Base-by-base conservation (phyloP, 179 eudicot genomes). In the Spergularia azorica region DNA sequence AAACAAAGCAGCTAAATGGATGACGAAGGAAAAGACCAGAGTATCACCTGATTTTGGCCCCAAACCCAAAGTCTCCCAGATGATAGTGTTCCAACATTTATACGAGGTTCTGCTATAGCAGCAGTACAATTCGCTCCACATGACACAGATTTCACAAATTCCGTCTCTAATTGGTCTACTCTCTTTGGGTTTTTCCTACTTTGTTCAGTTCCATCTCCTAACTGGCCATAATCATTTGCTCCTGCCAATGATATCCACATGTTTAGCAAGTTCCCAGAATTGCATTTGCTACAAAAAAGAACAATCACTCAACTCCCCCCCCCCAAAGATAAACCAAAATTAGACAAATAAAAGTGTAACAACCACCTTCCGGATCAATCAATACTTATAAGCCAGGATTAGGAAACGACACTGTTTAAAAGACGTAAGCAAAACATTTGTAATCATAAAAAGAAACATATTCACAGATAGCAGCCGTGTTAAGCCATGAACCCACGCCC, bases 91-190 rank as follows among this genome's bases (percentile, higher is more conserved):
- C 93, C 98, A 88, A 92, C 95, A 76, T 87, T 90, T 75, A 88
- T 90, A 67, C 97, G 96, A 71, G 99, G 95, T 69, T 89, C 92
- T 71, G 96, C 92, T 85, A 96, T 92, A 81, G 99, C 98, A 75
- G 96, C 99, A 74, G 99, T 96, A 82, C 99, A 96, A 87, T 90
- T 94, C 59, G 98, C 97, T 64, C 99, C 99, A 82, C 99, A 96
- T 6, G 99, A 87, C 48, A 90, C 98, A 26, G 93, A 89, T 74
- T 88, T 85, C 78, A 94, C 99, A 87, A 85, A 84, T 79, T 94
- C 99, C 20, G 87, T 77, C 79, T 86, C 87, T 80, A 94, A 75
- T 17, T 81, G 84, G 74, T 90, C 89, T 79, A 96, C 96, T 73
- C 89, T 92, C 82, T 84, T 86, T 8, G 99, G 99, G 70, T 79